A percentile compares a stretch with the other conserved stretches of the same genome.
These are phyloP conservation scores for Aspergillus intermedius DNA, from an alignment of 2,329 filamentous ascomycete genomes.

Conservation along the genomic window DNA sequence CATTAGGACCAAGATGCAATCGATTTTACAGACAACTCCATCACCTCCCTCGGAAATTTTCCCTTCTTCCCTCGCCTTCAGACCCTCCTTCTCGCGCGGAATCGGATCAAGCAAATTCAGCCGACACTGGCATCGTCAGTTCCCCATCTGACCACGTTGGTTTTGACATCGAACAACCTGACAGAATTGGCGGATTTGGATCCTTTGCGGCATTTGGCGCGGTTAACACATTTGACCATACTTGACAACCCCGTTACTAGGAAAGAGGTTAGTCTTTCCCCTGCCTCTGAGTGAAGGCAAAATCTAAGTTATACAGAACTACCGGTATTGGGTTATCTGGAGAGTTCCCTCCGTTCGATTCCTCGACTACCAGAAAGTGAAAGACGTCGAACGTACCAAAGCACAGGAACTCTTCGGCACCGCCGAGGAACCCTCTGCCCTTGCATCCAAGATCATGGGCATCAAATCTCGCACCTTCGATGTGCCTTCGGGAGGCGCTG, in stretches of 20 bases:
- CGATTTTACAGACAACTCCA: slow-evolving; percentile 98
- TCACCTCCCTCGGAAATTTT: slow-evolving; percentile 83
- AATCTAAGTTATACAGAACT: slow-evolving; percentile 56
- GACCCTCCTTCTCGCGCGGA: slow-evolving; percentile 82
- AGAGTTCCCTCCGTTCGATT: slow-evolving; percentile 78
- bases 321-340: slow-evolving; percentile 88
- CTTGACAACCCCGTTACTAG: slow-evolving; percentile 83
- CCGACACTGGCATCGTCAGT: slow-evolving; percentile 65
- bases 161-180: slow-evolving; percentile 77
- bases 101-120: slow-evolving; percentile 79
- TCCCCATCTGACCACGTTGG: slow-evolving; percentile 74
- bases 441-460: slow-evolving; percentile 79
- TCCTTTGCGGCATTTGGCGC: slow-evolving; percentile 60
- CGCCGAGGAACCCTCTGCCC: slow-evolving; percentile 64
- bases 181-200: slow-evolving; percentile 82
- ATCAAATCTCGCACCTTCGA: slow-evolving; percentile 74
- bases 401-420: slow-evolving; percentile 81
- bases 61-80: slow-evolving; percentile 81
- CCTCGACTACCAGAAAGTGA: slow-evolving; percentile 88
- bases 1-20: slow-evolving; percentile 85
- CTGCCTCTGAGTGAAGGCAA: not conserved
- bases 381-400: slow-evolving; percentile 70
- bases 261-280: slow-evolving; percentile 67
- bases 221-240: slow-evolving; percentile 72
- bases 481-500: slow-evolving; percentile 32